A percentile compares a stretch with the other conserved stretches of the same genome.
These are phyloP conservation scores for Inga laurina DNA, from an alignment of 306 rosid genomes.

Conservation along the genomic window DNA sequence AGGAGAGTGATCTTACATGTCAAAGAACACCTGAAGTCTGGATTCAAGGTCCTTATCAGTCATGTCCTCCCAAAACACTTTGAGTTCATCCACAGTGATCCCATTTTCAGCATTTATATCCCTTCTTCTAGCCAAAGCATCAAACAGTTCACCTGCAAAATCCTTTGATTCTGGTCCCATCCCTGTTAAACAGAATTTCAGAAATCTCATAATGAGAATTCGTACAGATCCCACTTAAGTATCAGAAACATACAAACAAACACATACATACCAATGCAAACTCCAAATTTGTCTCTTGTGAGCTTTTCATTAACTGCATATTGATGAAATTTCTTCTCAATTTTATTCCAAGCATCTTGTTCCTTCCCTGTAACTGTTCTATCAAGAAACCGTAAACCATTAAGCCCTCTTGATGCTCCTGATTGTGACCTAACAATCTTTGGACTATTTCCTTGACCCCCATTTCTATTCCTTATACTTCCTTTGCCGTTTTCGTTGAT, in stretches of 20 bases:
- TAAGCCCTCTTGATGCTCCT: constrained; percentile 67
- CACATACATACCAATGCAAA: constrained; percentile 63
- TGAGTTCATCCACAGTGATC: constrained; percentile 50
- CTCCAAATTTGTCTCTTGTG: constrained; percentile 70
- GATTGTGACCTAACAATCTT: constrained; percentile 43
- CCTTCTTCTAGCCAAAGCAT: constrained; percentile 74
- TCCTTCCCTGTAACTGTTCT: constrained; percentile 72
- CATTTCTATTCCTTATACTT: constrained; percentile 39
- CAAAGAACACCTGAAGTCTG: constrained; percentile 90
- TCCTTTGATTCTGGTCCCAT: constrained; percentile 90
- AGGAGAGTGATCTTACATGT: constrained; percentile 53
- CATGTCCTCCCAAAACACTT: constrained; percentile 84
- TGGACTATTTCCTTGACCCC: constrained; percentile 7
- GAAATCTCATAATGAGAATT: constrained; percentile 12
- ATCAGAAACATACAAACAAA: not conserved
- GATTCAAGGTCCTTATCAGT: constrained; percentile 69
- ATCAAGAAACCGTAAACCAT: constrained; percentile 74
- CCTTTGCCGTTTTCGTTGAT: not conserved
- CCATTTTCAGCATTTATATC: constrained; percentile 41
- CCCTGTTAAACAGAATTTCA: constrained; percentile 46
- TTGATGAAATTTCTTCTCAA: constrained; percentile 58
- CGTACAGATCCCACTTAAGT: not conserved
- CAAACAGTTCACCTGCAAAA: constrained; percentile 75
- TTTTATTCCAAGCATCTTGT: constrained; percentile 65
- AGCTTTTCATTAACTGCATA: constrained; percentile 53